Evolutionary conservation across 176 grass and related monocot species (phyloP), one percentile per base, ranked within the genome.

Genomic region (Bolboschoenus planiculmis): DNA sequence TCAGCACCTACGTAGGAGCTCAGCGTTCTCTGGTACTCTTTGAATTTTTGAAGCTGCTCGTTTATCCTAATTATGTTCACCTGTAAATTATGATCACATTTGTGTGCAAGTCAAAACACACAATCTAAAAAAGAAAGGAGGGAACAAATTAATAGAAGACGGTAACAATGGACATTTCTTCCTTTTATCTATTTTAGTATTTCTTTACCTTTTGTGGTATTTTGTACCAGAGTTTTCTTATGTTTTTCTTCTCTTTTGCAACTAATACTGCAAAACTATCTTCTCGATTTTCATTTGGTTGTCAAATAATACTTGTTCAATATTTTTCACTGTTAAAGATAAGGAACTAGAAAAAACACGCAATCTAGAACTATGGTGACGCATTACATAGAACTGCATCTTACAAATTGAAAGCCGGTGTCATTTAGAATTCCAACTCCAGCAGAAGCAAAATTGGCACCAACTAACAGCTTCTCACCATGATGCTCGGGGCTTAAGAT

Each of bases 341-440:
- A 31, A 80, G 4, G 35, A 34, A 8, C 2, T 2, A 80, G 7
- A 57, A 59, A 36, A 34, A 56, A 2, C n/a, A 78, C 4, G 13
- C 11, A 55, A 76, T 3, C 34, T 43, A 43, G 33, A 78, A 44
- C 16, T 16, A 54, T 44, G 20, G 5, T 4, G 43, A n/a, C 29
- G 39, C 30, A 46, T 42, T 13, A 62, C 27, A 56, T 23, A 18
- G 4, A 64, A 4, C 10, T 0, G 5, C 24, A 7, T 35, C 89
- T 53, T 78, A 94, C 95, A 20, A 98, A 98, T 80, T 98, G 95
- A 56, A 94, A 86, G 40, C 95, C 95, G 0, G 95, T 98, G 85
- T 98, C 95, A 48, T 98, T 95, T 67, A 98, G 95, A 67, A 98
- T 98, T 54, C 95, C 95, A 33, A 95, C 85, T 56, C 95, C 95